Evolutionary conservation across 345 rosid species (phyloP).

Genomic region (Citrus cavaleriei): DNA sequence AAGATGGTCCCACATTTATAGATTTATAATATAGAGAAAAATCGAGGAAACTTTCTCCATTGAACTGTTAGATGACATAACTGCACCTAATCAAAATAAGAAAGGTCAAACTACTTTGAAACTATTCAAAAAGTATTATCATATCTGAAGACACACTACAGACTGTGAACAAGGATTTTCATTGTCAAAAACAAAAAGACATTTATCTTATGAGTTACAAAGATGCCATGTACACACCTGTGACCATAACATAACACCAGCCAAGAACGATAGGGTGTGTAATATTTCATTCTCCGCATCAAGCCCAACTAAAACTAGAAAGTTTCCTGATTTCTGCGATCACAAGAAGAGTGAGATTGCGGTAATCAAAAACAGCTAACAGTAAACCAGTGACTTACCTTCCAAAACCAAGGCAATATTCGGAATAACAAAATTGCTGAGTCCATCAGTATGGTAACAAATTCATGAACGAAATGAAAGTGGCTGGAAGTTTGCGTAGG

Average conservation of each 20-base stretch:
- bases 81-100: neutral
- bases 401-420: slow-evolving; percentile 96
- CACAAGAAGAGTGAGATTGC: slow-evolving; percentile 10
- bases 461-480: slow-evolving; percentile 87
- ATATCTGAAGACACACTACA: neutral
- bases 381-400: slow-evolving; percentile 42
- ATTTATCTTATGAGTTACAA: neutral
- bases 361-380: slow-evolving; percentile 5
- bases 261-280: slow-evolving; percentile 88
- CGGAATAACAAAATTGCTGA: slow-evolving; percentile 91
- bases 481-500: slow-evolving; percentile 51
- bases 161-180: neutral
- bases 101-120: neutral
- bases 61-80: neutral
- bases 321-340: slow-evolving; percentile 67
- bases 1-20: neutral
- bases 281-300: slow-evolving; percentile 78
- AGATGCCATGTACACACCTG: slow-evolving; percentile 50
- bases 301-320: slow-evolving; percentile 63
- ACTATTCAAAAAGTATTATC: neutral
- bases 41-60: neutral
- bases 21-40: neutral
- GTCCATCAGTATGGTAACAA: slow-evolving; percentile 83
- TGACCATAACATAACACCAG: slow-evolving; percentile 93
- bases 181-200: neutral